Base-by-base conservation (phyloP, 768 basidiomycete species). In the Phanerochaete sordida region DNA sequence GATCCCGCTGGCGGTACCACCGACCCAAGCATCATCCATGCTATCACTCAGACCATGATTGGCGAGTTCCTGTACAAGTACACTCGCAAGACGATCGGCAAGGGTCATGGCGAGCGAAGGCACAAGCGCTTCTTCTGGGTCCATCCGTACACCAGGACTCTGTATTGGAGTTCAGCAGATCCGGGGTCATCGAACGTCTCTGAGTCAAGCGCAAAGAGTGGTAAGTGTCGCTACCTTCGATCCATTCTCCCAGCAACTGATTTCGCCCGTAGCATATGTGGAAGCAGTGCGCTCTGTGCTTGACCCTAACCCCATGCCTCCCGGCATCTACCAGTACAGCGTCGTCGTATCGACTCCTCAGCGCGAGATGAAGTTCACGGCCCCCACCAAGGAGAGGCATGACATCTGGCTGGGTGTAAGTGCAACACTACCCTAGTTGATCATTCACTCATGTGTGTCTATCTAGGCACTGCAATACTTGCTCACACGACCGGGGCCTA, bases 11-110 rank as follows among this genome's bases (percentile, higher is more conserved):
- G 54, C 39, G 80, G 78, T 47, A 76, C 87, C 21, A 97, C 96
- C 27, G 96, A 99, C 69, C 95, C 95, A 3, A 76, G 80, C 1
- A 77, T 97, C 68, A 97, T 98, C 65, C 96, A 98, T 70, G 90
- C 95, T 1, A 98, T 98, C 66, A 99, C 97, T 16, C 96, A 98
- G 79, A 97, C 95, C 24, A 99, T 99, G 97, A 98, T 98, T 65
- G 96, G 97, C 52, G 96, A 98, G 79, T 98, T 95, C 75, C 74
- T 99, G 77, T 93, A 91, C 83, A 98, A 98, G 79, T 98, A 99
- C 75, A 98, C 96, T 9, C 82, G 96, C 54, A 83, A 85, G 59
- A 76, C 91, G 19, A 85, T 98, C 68, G 93, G 95, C 24, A 95
- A 91, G 74, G 95, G 93, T 13, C 84, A 94, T 70, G 92, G 92